phyloP scores from a whole-genome alignment of 768 basidiomycete species.

The Cubamyces lactineus region DNA sequence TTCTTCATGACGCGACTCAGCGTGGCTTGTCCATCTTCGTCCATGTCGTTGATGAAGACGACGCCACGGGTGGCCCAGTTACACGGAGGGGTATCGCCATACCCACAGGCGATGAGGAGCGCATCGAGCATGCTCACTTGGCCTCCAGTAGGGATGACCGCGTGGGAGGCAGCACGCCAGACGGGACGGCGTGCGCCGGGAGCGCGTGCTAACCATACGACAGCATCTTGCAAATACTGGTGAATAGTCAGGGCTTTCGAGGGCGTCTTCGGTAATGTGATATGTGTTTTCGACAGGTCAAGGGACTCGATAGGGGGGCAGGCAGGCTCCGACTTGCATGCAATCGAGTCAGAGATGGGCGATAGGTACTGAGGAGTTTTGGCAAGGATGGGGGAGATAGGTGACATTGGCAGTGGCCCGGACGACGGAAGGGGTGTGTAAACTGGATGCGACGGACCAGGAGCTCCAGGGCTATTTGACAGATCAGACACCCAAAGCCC shows the following conservation, averaged over 20 bases:
- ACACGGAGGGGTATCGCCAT: conserved; percentile 29
- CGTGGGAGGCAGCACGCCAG: conserved; percentile 36
- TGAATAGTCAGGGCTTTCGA: conserved; percentile 12
- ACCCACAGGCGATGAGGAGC: conserved; percentile 52
- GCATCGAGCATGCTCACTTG: conserved; percentile 49
- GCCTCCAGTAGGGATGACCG: conserved; percentile 37
- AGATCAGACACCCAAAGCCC: background rate
- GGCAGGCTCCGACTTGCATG: background rate
- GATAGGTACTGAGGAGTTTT: background rate
- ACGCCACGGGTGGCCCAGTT: conserved; percentile 30
- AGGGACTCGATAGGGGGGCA: background rate
- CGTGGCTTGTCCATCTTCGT: conserved; percentile 1
- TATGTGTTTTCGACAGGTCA: background rate
- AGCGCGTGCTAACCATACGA: conserved; percentile 28
- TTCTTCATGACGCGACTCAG: conserved; percentile 4
- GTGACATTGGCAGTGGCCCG: background rate
- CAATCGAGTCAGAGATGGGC: background rate
- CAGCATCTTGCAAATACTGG: conserved; percentile 26
- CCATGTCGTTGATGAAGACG: conserved; percentile 30
- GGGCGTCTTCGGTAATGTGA: background rate
- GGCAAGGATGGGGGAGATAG: background rate
- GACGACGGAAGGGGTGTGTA: background rate
- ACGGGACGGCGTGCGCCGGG: conserved; percentile 25
- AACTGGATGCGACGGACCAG: background rate
- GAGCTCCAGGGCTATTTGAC: background rate